Evolutionary conservation across 495 filamentous ascomycete genomes (phyloP), one percentile per base, ranked within the genome.

Genomic region (Penicillium soppii): DNA sequence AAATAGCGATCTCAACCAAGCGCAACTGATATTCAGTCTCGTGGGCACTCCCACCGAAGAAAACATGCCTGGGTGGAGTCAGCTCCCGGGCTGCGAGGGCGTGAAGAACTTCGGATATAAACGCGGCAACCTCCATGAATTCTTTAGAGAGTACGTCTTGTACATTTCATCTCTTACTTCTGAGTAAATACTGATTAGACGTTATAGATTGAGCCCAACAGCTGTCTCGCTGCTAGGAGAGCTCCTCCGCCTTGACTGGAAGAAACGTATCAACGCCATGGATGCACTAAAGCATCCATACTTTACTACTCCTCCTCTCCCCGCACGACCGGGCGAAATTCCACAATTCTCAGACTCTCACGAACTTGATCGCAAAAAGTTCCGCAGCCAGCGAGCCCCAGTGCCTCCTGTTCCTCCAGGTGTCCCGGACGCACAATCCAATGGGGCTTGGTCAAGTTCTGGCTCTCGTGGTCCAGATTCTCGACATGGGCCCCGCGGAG

Each of bases 281-380:
- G 94, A 99, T 72, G 95, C 94, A 12, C 72, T 97, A 13, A 80
- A 92, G 55, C 94, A 99, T 66, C 87, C 89, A 7, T 99, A 97
- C 67, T 99, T 99, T 68, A 81, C 77, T 35, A 86, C 74, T 15
- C 67, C 78, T 3, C 95, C 94, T 16, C 76, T 83, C n/a, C 95
- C 94, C 8, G 84, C 91, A 15, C 78, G 75, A 43, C 87, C 92
- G 4, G 82, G 84, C 51, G 92, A 97, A 27, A 71, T 99, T 17
- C 94, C 94, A 17, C 79, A 73, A 15, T 97, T 95, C 56, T 87
- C 94, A 55, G 95, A 97, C 55, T 96, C 90, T 15, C 94, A 99
- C 71, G 94, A 99, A 69, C 75, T 97, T 17, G 94, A 99, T 61
- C 84, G 94, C 27, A 82, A 91, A 50, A 92, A 90, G 65, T 89